Evolutionary conservation across 805 yeast species (phyloP).

Genomic region (baker's yeast (Saccharomyces cerevisiae)): DNA sequence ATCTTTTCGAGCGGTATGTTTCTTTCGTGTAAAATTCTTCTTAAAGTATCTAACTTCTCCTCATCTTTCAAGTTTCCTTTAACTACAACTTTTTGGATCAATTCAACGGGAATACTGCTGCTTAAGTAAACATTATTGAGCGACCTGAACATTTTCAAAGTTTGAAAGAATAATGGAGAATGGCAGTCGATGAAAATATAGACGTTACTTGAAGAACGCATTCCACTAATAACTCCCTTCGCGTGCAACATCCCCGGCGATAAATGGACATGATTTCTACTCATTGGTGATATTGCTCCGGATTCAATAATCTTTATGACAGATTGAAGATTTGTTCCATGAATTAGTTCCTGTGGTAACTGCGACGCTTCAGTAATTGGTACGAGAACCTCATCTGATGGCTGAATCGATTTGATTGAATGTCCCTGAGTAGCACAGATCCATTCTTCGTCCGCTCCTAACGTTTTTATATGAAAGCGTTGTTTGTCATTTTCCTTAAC

Average conservation of each 20-base stretch:
- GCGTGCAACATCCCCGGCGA: slow-evolving; percentile 48
- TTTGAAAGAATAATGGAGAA: slow-evolving; percentile 9
- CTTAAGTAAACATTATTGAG: slow-evolving; percentile 65
- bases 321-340: slow-evolving; percentile 61
- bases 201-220: slow-evolving; percentile 48
- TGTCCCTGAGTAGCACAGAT: slow-evolving; percentile 97
- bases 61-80: slow-evolving; percentile 1
- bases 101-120: slow-evolving; percentile 36
- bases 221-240: slow-evolving; percentile 58
- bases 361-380: slow-evolving; percentile 32
- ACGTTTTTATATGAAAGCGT: slow-evolving; percentile 46
- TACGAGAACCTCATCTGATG: slow-evolving; percentile 36
- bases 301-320: slow-evolving; percentile 40
- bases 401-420: slow-evolving; percentile 41
- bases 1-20: slow-evolving; percentile 10
- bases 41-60: slow-evolving; percentile 1
- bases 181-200: slow-evolving; percentile 38
- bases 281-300: slow-evolving; percentile 61
- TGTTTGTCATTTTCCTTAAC: slow-evolving; percentile 63
- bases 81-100: slow-evolving; percentile 21
- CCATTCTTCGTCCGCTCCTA: slow-evolving; percentile 18
- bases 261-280: slow-evolving; percentile 78
- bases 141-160: slow-evolving; percentile 45
- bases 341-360: slow-evolving; percentile 53
- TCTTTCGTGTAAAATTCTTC: slow-evolving; percentile 1